Percentiles rank a stretch among this genome's conserved stretches.
phyloP scores from a whole-genome alignment of 768 basidiomycete species.

The Floccularia luteovirens region DNA sequence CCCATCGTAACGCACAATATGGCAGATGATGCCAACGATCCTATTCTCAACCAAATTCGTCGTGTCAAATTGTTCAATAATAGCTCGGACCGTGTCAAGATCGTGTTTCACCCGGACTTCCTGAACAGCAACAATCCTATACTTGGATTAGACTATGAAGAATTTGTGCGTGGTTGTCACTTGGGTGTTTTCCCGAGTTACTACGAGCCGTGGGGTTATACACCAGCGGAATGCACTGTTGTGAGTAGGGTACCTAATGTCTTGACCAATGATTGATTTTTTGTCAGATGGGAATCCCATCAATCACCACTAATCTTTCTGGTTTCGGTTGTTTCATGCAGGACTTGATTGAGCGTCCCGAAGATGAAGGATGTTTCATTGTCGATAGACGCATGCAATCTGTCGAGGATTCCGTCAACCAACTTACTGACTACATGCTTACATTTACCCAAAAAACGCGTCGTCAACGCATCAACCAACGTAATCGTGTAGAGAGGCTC shows the following conservation, averaged over 20 bases:
- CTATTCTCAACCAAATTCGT: constrained; percentile 91
- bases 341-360: constrained; percentile 90
- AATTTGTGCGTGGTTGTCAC: constrained; percentile 97
- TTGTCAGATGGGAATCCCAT: constrained; percentile 90
- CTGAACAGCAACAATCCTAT: constrained; percentile 97
- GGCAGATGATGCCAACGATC: constrained; percentile 88
- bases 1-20: constrained; percentile 99
- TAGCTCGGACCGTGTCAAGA: constrained; percentile 84
- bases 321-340: constrained; percentile 99
- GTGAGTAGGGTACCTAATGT: constrained; percentile 30
- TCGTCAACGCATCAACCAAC: constrained; percentile 97
- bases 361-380: constrained; percentile 96
- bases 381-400: constrained; percentile 87
- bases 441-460: constrained; percentile 75
- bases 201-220: constrained; percentile 96
- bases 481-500: constrained; percentile 93
- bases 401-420: constrained; percentile 86
- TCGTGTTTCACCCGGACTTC: constrained; percentile 98
- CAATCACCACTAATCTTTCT: constrained; percentile 94
- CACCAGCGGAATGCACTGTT: constrained; percentile 98
- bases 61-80: constrained; percentile 92
- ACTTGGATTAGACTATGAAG: constrained; percentile 95
- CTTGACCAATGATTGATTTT: constrained; percentile 3
- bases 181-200: constrained; percentile 98
- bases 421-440: constrained; percentile 72